A percentile compares a stretch with the other conserved stretches of the same genome.
Conservation (phyloP, 179 eudicot species). For the Spergularia azorica region DNA sequence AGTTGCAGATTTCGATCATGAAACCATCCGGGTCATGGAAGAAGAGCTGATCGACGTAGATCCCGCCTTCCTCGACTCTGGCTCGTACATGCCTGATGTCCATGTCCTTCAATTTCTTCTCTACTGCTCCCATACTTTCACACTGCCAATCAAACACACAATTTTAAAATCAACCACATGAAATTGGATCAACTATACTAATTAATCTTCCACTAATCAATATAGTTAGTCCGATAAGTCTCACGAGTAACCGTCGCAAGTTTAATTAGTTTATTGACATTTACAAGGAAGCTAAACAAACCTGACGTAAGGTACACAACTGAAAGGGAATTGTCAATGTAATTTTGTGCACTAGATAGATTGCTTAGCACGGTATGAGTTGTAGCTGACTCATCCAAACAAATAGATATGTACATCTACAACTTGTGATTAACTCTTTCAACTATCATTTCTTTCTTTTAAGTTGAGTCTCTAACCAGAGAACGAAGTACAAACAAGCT, state of each 20-base stretch:
- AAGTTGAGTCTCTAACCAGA: too few species aligned
- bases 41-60: constrained; percentile 83
- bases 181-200: background rate
- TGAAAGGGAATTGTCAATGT: background rate
- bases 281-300: background rate
- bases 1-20: constrained; percentile 97
- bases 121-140: constrained; percentile 90
- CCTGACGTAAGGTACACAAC: background rate
- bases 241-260: too few species aligned
- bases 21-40: constrained; percentile 98
- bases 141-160: constrained; percentile 45
- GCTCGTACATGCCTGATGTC: constrained; percentile 57
- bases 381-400: constrained; percentile 17
- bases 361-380: constrained; percentile 16
- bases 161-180: too few species aligned
- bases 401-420: background rate
- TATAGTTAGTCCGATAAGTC: too few species aligned
- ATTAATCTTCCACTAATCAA: too few species aligned
- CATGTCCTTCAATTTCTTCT: constrained; percentile 83
- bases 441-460: background rate
- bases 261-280: too few species aligned
- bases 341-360: background rate
- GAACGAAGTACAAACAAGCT: too few species aligned
- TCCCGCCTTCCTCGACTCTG: constrained; percentile 81
- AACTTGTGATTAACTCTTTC: background rate